Percentiles rank a stretch among this genome's conserved stretches.
Evolutionary conservation across 2,329 filamentous ascomycete genomes (phyloP).

Genomic region (Xylariaceae sp.): DNA sequence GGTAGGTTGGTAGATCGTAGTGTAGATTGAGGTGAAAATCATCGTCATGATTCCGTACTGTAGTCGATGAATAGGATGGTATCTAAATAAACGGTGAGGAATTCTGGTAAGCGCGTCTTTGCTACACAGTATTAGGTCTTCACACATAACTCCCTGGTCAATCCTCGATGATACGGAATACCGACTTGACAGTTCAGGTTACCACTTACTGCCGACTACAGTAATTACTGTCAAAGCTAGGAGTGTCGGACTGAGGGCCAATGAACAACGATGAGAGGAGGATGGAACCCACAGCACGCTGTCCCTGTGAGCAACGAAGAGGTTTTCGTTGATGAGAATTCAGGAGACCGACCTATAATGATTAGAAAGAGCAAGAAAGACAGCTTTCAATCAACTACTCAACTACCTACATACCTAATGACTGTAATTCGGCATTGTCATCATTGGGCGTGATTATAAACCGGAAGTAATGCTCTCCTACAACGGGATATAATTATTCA

Average conservation of each 20-base stretch:
- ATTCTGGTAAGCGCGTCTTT: slow-evolving; percentile 1
- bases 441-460: no score
- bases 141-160: background rate
- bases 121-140: background rate
- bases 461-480: no score
- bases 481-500: no score
- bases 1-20: background rate
- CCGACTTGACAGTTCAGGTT: background rate
- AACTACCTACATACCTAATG: no score
- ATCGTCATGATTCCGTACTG: slow-evolving; percentile 6
- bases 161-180: background rate
- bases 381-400: no score
- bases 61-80: background rate
- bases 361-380: no score
- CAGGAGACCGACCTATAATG: no score
- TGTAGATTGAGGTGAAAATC: slow-evolving; percentile 8
- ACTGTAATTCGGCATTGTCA: no score
- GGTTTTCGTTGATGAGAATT: no score
- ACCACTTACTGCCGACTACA: background rate
- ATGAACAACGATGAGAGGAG: background rate
- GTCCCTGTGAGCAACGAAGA: no score
- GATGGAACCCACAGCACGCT: background rate
- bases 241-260: background rate
- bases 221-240: background rate
- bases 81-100: background rate